Percentiles rank a stretch among this genome's conserved stretches.
phyloP scores from a whole-genome alignment of 768 basidiomycete species.

The Rhodotorula kratochvilovae region DNA sequence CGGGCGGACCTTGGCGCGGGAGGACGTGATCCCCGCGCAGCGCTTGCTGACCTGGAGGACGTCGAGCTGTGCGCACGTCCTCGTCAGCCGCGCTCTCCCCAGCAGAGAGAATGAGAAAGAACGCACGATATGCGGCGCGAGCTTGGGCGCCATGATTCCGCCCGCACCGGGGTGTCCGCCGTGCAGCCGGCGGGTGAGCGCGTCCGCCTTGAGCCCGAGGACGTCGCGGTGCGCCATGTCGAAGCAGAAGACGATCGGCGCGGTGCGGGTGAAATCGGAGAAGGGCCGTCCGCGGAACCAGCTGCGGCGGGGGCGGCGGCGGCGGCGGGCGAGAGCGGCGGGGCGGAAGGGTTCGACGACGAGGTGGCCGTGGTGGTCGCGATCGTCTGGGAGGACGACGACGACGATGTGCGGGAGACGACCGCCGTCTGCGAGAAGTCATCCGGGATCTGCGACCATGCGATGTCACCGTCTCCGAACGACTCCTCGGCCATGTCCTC shows the following conservation, averaged over 20 bases:
- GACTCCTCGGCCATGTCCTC: conserved; percentile 7
- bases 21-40: conserved; percentile 8
- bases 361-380: not conserved
- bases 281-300: not conserved
- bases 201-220: conserved; percentile 17
- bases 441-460: conserved; percentile 2
- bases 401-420: not conserved
- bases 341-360: not conserved
- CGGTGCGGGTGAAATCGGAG: no score
- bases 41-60: conserved; percentile 16
- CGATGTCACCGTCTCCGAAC: conserved; percentile 2
- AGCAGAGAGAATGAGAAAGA: not conserved
- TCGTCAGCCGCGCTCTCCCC: not conserved
- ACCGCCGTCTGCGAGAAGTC: not conserved
- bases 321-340: not conserved
- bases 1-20: conserved; percentile 21
- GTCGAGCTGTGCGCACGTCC: not conserved
- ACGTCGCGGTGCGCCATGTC: conserved; percentile 31
- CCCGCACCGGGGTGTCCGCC: not conserved
- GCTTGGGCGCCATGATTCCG: conserved; percentile 21
- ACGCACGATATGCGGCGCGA: conserved; percentile 27
- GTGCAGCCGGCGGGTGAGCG: conserved; percentile 9
- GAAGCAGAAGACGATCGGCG: conserved; percentile 10
- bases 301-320: not conserved
- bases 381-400: not conserved